These are phyloP conservation scores for Brassica carinata DNA, from an alignment of 345 rosid species.

Conservation along the genomic window DNA sequence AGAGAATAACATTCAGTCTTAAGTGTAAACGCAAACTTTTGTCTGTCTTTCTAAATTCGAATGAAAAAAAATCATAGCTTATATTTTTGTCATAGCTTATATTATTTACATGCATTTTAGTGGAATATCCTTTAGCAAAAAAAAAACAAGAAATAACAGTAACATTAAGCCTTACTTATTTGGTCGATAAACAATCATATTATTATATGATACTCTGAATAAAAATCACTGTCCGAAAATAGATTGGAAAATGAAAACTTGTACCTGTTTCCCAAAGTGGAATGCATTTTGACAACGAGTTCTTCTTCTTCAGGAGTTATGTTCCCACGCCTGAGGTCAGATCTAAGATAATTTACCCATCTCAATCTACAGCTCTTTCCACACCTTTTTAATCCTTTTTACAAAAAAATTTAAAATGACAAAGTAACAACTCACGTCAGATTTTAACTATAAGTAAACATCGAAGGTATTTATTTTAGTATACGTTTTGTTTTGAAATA, in stretches of 20 bases:
- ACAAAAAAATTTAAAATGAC: background rate
- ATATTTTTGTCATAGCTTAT: background rate
- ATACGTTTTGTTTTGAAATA: background rate
- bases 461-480: background rate
- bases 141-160: background rate
- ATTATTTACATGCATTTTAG: background rate
- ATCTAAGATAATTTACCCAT: conserved; percentile 82
- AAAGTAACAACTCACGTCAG: background rate
- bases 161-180: background rate
- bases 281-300: conserved; percentile 60
- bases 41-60: background rate
- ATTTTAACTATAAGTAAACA: background rate
- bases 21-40: background rate
- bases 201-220: background rate
- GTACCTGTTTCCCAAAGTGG: conserved; percentile 79
- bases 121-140: background rate
- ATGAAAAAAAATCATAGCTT: background rate
- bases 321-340: conserved; percentile 79
- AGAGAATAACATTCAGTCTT: background rate
- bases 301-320: conserved; percentile 69
- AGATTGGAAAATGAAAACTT: background rate
- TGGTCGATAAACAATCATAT: background rate
- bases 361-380: conserved; percentile 92
- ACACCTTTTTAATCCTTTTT: conserved; percentile 70
- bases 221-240: background rate